Percentiles rank a stretch among this genome's conserved stretches.
Evolutionary conservation across 2,329 filamentous ascomycete species (phyloP).

Genomic region (Aspergillus pseudoglaucus): DNA sequence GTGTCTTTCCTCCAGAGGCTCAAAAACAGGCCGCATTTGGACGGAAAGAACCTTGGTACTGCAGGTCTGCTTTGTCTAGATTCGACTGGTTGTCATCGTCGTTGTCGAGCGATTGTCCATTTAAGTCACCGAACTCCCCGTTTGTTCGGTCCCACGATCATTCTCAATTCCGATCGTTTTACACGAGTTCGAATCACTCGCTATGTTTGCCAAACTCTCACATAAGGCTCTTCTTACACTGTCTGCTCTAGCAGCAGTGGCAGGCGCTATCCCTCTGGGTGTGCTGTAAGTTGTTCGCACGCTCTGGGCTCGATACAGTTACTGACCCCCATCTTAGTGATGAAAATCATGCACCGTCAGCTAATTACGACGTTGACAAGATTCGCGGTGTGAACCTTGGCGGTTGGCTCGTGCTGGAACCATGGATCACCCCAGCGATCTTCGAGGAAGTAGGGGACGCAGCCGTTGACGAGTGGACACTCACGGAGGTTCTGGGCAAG

Average conservation of each 20-base stretch:
- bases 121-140: conserved; percentile 22
- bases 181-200: conserved; percentile 25
- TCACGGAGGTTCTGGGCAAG: conserved; percentile 45
- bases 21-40: background rate
- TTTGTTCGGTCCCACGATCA: conserved; percentile 15
- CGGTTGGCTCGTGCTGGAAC: conserved; percentile 59
- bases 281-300: conserved; percentile 17
- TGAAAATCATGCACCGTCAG: conserved; percentile 32
- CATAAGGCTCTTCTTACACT: conserved; percentile 22
- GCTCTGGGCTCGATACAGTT: background rate
- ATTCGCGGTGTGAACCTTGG: conserved; percentile 61
- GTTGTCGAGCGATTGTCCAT: conserved; percentile 16
- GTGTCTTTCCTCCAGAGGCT: background rate
- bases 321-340: conserved; percentile 16
- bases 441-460: conserved; percentile 46
- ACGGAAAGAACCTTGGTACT: background rate
- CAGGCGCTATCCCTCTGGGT: conserved; percentile 13
- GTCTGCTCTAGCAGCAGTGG: conserved; percentile 17
- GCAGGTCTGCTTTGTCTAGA: conserved; percentile 8
- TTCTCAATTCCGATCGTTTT: conserved; percentile 5
- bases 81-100: conserved; percentile 7
- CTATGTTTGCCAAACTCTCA: conserved; percentile 19
- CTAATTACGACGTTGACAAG: conserved; percentile 49
- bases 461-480: conserved; percentile 54
- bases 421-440: conserved; percentile 58